Evolutionary conservation across 495 filamentous ascomycete species (phyloP), one percentile per base, ranked within the genome.

Genomic region (Xylaria curta): DNA sequence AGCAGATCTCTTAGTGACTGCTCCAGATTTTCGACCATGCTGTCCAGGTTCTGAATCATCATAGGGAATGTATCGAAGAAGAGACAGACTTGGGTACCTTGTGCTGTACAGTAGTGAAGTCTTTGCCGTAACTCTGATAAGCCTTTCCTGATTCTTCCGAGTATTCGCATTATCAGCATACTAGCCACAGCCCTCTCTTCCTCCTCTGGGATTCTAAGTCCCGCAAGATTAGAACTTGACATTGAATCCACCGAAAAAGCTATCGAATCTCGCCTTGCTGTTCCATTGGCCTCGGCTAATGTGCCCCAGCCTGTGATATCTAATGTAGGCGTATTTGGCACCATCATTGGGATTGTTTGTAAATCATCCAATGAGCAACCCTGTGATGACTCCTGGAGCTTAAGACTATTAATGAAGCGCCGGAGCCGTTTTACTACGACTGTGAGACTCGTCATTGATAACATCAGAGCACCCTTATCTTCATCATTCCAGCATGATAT

Each of bases 91-190:
- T 54, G 51, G 24, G 12, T 54, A 54, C 10, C 51, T 54, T 54
- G 51, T 54, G 51, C 6, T 54, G 51, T 15, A 13, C 26, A 24
- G 8, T 28, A 24, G 8, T 28, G 51, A 13, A 54, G 51, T 28
- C 24, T 54, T 24, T 54, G 51, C 51, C 51, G 51, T 10, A 54
- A 28, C 4, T 54, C 51, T 26, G 51, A 54, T 15, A 54, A 24
- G 24, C 51, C 51, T 54, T 54, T 54, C 51, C 51, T 54, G 26
- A 54, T 54, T 54, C 51, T 54, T 28, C 51, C 24, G 13, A 54
- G 51, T 54, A 54, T 54, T 54, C 51, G 51, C 51, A 54, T 54
- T 1, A 54, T 54, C 51, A 54, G 24, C 51, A 54, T 54, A 28
- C 51, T 28, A 6, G 51, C 51, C 24, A 54, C 51, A 19, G 51